Conservation (phyloP, 2,329 filamentous ascomycete species). For the Fusarium subtropicale region DNA sequence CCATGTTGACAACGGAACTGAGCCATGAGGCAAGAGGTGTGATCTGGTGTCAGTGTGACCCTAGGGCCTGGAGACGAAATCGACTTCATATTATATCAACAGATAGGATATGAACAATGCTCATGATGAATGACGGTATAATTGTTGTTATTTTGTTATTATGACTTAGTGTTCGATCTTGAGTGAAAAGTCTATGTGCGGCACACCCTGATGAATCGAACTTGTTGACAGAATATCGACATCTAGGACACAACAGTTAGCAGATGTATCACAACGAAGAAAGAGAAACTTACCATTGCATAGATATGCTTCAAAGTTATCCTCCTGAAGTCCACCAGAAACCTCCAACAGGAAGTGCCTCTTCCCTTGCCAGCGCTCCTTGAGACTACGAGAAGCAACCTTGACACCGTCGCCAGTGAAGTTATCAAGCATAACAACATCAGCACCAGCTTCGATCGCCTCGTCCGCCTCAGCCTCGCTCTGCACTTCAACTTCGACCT, state of each 20-base stretch:
- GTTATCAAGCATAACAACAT: conserved; percentile 98
- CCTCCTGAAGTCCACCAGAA: conserved; percentile 86
- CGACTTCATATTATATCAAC: not conserved
- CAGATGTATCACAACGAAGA: not conserved
- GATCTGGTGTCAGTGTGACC: not conserved
- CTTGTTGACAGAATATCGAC: conserved; percentile 97
- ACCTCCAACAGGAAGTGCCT: conserved; percentile 87
- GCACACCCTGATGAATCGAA: conserved; percentile 94
- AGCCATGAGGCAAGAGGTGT: not conserved
- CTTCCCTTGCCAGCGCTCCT: conserved; percentile 81
- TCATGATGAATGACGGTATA: not conserved
- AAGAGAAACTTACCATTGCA: conserved; percentile 67
- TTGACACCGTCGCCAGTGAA: conserved; percentile 85
- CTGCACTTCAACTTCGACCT: conserved; percentile 96
- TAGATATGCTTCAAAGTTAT: conserved; percentile 87
- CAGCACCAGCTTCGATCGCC: conserved; percentile 89
- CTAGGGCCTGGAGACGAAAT: not conserved
- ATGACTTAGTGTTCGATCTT: conserved; percentile 73
- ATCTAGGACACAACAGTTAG: conserved; percentile 63
- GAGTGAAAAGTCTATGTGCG: conserved; percentile 94
- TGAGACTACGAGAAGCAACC: conserved; percentile 78
- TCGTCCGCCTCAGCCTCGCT: conserved; percentile 89
- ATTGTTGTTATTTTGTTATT: conserved; percentile 21
- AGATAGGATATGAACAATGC: not conserved
- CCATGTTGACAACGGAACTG: conserved; percentile 24